Conservation (phyloP, 2,329 filamentous ascomycete species). For the Penicillium sp. region DNA sequence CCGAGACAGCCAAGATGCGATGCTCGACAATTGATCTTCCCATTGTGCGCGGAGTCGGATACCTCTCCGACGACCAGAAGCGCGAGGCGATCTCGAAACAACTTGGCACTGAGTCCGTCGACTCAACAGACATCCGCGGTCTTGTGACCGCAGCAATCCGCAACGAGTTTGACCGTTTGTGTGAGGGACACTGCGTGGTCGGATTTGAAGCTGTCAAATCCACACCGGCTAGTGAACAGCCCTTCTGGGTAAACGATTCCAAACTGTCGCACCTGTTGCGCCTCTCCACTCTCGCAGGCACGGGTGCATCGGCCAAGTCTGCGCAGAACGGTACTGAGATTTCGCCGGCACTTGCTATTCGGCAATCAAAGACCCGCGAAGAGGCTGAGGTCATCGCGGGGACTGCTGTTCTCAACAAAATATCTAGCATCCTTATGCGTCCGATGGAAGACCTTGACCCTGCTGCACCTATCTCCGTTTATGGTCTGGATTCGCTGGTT, state of each 20-base stretch:
- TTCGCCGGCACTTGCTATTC: constrained; percentile 17
- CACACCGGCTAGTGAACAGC: constrained; percentile 15
- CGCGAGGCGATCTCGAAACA: constrained; percentile 19
- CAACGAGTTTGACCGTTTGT: constrained; percentile 20
- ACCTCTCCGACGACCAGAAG: constrained; percentile 22
- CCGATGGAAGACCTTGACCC: constrained; percentile 22
- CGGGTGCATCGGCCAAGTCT: constrained; percentile 5
- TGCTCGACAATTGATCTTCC: constrained; percentile 46
- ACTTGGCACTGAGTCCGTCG: constrained; percentile 19
- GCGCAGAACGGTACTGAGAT: constrained; percentile 8
- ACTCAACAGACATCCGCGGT: constrained; percentile 21
- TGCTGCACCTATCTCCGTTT: constrained; percentile 17
- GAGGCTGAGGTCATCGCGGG: constrained; percentile 8
- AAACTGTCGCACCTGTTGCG: constrained; percentile 22
- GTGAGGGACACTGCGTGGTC: constrained; percentile 21
- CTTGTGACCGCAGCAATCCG: constrained; percentile 24
- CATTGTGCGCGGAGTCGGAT: constrained; percentile 21
- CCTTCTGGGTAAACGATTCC: constrained; percentile 22
- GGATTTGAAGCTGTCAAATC: constrained; percentile 22
- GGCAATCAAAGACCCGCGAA: constrained; percentile 12
- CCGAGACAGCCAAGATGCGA: constrained; percentile 52
- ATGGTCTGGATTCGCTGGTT: constrained; percentile 31
- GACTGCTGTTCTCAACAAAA: constrained; percentile 14
- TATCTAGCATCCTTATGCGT: constrained; percentile 24
- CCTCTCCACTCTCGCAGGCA: constrained; percentile 18